phyloP scores from a whole-genome alignment of 139 green algal species.

The Chlorella sorokiniana region DNA sequence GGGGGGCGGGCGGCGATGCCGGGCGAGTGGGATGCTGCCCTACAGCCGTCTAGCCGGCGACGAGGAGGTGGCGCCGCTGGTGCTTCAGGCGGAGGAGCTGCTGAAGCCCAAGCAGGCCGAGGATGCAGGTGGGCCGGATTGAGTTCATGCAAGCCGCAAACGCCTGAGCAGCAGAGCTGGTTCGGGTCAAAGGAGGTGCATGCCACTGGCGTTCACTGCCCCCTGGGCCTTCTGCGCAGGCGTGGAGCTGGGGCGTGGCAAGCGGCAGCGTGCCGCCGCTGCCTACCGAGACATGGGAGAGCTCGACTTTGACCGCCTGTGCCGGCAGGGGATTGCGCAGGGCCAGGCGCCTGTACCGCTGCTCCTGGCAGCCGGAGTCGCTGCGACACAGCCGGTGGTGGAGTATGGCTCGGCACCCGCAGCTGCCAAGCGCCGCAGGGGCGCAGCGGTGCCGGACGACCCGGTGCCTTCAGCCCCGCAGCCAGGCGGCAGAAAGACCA shows the following conservation, averaged over 20 bases:
- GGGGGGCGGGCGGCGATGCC: too few species aligned
- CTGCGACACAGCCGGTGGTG: too few species aligned
- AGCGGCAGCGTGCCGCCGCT: slow-evolving; percentile 34
- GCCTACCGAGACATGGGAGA: slow-evolving; percentile 22
- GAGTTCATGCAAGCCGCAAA: background rate
- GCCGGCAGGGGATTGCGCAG: slow-evolving; percentile 2
- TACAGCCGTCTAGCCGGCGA: slow-evolving; percentile 17
- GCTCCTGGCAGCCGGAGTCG: background rate
- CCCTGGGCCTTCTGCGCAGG: slow-evolving; percentile 31
- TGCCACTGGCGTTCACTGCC: too few species aligned
- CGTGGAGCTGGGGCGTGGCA: slow-evolving; percentile 63
- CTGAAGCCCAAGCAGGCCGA: slow-evolving; percentile 21
- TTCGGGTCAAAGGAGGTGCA: background rate
- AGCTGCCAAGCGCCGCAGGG: too few species aligned
- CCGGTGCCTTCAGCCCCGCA: too few species aligned
- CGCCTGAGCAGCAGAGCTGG: background rate
- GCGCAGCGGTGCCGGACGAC: too few species aligned
- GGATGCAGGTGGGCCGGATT: background rate
- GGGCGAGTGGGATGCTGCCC: too few species aligned
- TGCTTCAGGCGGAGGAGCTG: slow-evolving; percentile 10
- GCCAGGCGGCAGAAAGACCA: too few species aligned
- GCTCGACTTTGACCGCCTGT: slow-evolving; percentile 24
- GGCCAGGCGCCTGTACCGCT: background rate
- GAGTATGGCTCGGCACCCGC: too few species aligned
- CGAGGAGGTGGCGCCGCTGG: slow-evolving; percentile 10